Evolutionary conservation across 306 rosid species (phyloP).

Genomic region (Fagus sylvatica): DNA sequence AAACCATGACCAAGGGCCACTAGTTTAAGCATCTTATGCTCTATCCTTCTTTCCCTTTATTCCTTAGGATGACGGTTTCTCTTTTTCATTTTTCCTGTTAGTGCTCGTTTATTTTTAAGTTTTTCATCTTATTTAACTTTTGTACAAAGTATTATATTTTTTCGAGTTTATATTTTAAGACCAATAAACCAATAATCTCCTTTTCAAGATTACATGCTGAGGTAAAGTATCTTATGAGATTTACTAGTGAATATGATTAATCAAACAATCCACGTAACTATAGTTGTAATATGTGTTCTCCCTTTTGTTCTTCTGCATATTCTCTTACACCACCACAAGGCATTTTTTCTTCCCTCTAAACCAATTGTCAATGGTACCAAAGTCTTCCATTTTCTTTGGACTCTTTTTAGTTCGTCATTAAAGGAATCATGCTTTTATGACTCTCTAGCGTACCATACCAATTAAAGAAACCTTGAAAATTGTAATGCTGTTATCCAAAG

Average conservation of each 20-base stretch:
- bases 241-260: neutral
- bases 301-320: neutral
- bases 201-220: neutral
- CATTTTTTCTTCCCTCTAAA: neutral
- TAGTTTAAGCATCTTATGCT: slow-evolving; percentile 50
- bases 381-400: slow-evolving; percentile 6
- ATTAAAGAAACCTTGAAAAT: slow-evolving; percentile 10
- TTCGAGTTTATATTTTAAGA: too few relatives aligned
- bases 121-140: too few relatives aligned
- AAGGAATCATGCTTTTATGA: slow-evolving; percentile 16
- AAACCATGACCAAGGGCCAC: slow-evolving; percentile 36
- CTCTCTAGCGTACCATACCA: neutral
- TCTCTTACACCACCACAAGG: neutral
- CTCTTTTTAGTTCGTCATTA: slow-evolving; percentile 1
- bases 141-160: too few relatives aligned
- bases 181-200: neutral
- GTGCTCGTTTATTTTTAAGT: too few relatives aligned
- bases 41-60: slow-evolving; percentile 27
- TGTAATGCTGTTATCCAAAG: neutral
- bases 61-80: slow-evolving; percentile 28
- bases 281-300: neutral
- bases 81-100: slow-evolving; percentile 4
- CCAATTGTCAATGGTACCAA: neutral
- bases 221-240: neutral
- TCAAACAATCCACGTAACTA: neutral